A percentile compares a stretch with the other conserved stretches of the same genome.
Conservation (phyloP, 208 protist genomes). For the Vickermania ingenoplastis region DNA sequence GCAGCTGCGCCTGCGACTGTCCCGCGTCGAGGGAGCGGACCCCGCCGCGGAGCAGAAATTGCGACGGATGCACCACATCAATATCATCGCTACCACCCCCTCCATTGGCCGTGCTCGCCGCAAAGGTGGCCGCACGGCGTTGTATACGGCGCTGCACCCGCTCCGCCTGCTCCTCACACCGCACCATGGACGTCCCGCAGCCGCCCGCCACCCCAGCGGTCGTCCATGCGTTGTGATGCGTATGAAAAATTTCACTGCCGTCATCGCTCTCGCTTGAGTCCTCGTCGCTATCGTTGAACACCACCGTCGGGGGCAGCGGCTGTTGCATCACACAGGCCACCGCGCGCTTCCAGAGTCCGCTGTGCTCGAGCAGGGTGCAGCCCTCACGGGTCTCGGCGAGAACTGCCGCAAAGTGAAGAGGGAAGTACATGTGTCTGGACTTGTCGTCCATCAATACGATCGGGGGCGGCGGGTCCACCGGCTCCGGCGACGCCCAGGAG, state of each 20-base stretch:
- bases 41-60: background rate
- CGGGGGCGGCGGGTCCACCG: conserved; percentile 11
- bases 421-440: conserved; percentile 48
- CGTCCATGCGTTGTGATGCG: no score
- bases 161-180: background rate
- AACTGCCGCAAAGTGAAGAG: conserved; percentile 69
- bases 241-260: no score
- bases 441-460: conserved; percentile 24
- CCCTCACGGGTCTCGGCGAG: conserved; percentile 70
- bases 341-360: conserved; percentile 68
- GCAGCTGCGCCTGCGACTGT: background rate
- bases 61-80: conserved; percentile 13
- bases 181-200: background rate
- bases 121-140: background rate
- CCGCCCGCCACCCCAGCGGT: background rate
- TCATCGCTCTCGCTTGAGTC: conserved; percentile 33
- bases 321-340: conserved; percentile 57
- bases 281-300: conserved; percentile 40
- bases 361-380: conserved; percentile 72
- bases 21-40: background rate
- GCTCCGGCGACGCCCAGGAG: no score
- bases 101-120: background rate
- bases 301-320: conserved; percentile 61
- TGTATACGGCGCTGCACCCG: background rate
- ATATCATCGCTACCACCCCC: conserved; percentile 5